Percentiles rank a stretch among this genome's conserved stretches.
phyloP scores from a whole-genome alignment of 345 rosid genomes.

The Ailanthus altissimus region DNA sequence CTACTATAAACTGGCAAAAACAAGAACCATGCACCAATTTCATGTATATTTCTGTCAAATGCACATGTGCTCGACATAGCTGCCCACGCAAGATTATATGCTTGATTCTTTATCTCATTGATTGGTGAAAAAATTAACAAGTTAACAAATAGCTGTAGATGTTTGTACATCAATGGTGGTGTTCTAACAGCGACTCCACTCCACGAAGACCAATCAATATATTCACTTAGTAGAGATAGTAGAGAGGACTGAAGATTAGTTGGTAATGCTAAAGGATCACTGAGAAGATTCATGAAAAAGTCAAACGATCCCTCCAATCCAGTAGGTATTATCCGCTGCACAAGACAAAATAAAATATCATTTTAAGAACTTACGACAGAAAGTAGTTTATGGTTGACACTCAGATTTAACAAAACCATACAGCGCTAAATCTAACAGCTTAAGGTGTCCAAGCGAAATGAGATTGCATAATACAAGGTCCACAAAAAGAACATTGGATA shows the following conservation, averaged over 20 bases:
- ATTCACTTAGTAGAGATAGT: slow-evolving; percentile 66
- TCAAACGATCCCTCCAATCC: slow-evolving; percentile 86
- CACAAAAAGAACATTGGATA: not conserved
- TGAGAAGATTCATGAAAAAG: slow-evolving; percentile 64
- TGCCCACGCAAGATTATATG: slow-evolving; percentile 61
- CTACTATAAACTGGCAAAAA: slow-evolving; percentile 60
- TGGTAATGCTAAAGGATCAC: slow-evolving; percentile 52
- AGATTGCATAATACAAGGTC: not conserved
- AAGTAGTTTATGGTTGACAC: not conserved
- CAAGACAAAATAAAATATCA: slow-evolving; percentile 21
- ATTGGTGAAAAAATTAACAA: slow-evolving; percentile 61
- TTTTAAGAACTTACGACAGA: slow-evolving; percentile 3
- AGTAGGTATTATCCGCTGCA: slow-evolving; percentile 68
- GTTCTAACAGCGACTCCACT: slow-evolving; percentile 43
- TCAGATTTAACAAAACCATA: slow-evolving; percentile 3
- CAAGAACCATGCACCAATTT: slow-evolving; percentile 74
- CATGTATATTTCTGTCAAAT: slow-evolving; percentile 67
- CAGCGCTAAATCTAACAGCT: not conserved
- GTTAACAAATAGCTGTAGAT: slow-evolving; percentile 59
- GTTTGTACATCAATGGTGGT: slow-evolving; percentile 78
- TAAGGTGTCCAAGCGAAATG: not conserved
- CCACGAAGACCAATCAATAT: slow-evolving; percentile 50
- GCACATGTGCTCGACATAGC: slow-evolving; percentile 92
- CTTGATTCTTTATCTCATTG: slow-evolving; percentile 54
- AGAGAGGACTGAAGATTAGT: slow-evolving; percentile 58